phyloP scores from a whole-genome alignment of 2,329 filamentous ascomycete species.

The Exophiala mesophila region DNA sequence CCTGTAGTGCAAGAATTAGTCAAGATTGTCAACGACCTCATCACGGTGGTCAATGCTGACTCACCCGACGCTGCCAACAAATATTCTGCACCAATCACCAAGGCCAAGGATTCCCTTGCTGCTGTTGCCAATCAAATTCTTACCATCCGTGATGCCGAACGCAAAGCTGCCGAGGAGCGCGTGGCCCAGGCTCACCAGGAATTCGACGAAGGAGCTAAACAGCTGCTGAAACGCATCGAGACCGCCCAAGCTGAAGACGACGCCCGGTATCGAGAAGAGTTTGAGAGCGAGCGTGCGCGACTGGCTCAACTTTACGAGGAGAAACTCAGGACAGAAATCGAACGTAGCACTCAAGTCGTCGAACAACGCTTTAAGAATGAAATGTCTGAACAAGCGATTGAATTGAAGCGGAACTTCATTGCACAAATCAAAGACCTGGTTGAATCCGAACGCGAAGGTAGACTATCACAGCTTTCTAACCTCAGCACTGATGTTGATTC shows the following conservation, averaged over 20 bases:
- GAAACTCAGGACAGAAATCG: slow-evolving; percentile 71
- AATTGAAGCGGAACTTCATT: slow-evolving; percentile 79
- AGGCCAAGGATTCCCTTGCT: slow-evolving; percentile 77
- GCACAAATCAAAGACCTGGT: slow-evolving; percentile 73
- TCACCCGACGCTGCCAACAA: slow-evolving; percentile 55
- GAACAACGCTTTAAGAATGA: slow-evolving; percentile 79
- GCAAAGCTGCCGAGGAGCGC: slow-evolving; percentile 68
- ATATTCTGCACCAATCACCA: slow-evolving; percentile 71
- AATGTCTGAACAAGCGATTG: slow-evolving; percentile 83
- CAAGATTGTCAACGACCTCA: slow-evolving; percentile 93
- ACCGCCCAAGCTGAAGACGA: slow-evolving; percentile 76
- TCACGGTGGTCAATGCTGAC: slow-evolving; percentile 87
- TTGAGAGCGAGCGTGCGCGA: slow-evolving; percentile 77
- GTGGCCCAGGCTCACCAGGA: slow-evolving; percentile 66
- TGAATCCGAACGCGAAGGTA: slow-evolving; percentile 80
- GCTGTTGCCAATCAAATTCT: slow-evolving; percentile 75
- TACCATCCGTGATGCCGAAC: slow-evolving; percentile 63
- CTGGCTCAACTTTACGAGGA: slow-evolving; percentile 73
- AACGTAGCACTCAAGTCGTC: slow-evolving; percentile 72
- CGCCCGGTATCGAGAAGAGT: slow-evolving; percentile 77
- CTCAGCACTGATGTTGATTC: slow-evolving; percentile 72
- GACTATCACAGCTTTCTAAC: slow-evolving; percentile 78
- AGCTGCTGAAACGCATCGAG: slow-evolving; percentile 85
- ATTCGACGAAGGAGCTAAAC: slow-evolving; percentile 80
- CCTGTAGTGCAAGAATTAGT: slow-evolving; percentile 88